Evolutionary conservation across 192 early-diverging fungal genomes (phyloP).

Genomic region (Cetraspora pellucida): DNA sequence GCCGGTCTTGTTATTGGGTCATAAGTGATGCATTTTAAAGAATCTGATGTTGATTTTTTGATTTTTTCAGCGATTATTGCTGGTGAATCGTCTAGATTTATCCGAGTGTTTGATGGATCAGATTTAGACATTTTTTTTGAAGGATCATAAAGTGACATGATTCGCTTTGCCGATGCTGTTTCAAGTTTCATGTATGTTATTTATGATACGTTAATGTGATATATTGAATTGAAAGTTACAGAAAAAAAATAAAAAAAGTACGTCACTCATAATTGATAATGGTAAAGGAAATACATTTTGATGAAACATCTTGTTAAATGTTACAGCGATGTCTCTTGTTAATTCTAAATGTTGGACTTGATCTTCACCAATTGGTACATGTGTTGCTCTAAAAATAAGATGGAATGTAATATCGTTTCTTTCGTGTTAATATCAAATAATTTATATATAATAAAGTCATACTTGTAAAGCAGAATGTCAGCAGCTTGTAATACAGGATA

Average conservation of each 20-base stretch:
- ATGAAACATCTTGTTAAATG: constrained; percentile 76
- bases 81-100: constrained; percentile 76
- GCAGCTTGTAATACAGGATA: constrained; percentile 93
- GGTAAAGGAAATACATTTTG: constrained; percentile 70
- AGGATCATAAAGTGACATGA: constrained; percentile 86
- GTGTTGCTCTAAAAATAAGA: constrained; percentile 55
- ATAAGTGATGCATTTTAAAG: constrained; percentile 65
- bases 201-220: neutral
- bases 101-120: constrained; percentile 70
- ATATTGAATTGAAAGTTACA: constrained; percentile 31
- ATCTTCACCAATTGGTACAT: constrained; percentile 93
- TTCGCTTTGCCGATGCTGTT: constrained; percentile 60
- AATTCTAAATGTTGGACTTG: constrained; percentile 91
- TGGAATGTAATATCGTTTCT: constrained; percentile 21
- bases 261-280: constrained; percentile 60
- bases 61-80: constrained; percentile 69
- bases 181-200: neutral
- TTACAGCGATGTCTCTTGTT: constrained; percentile 71
- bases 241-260: neutral
- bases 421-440: neutral
- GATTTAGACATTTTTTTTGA: constrained; percentile 89
- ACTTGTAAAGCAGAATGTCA: constrained; percentile 87
- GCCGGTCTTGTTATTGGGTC: constrained; percentile 75
- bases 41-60: constrained; percentile 71
- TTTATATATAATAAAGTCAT: constrained; percentile 21